Base-by-base conservation (phyloP, 805 yeast species). In the Candida fluviatilis region DNA sequence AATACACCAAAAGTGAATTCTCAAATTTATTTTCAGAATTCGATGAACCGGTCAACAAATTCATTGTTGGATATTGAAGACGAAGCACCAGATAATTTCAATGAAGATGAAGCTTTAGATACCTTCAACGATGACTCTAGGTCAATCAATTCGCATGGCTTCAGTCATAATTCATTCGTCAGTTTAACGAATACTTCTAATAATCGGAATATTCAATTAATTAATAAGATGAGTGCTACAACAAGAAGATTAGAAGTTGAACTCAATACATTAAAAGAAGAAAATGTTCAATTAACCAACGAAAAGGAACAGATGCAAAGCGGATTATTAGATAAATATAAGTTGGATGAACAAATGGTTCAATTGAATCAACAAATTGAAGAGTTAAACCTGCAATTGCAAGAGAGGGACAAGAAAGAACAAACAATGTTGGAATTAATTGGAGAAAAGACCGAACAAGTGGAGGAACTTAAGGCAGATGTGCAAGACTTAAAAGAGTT, bases 371-470 rank as follows among this genome's bases (percentile, higher is more conserved):
- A 41, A 6, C 42, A 50, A 24, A 53, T 76, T 0, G 55, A 54
- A 2, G 40, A 38, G 4, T 44, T 66, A 16, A 43, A 45, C 17
- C 11, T 27, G 0, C 67, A 61, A 17, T 42, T 78, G 32, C 69
- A 66, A 13, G 51, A 57, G 15, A 61, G 63, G 37, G 51, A 58
- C 5, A 27, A 46, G 39, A 46, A 75, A 4, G 78, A 78, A 43
- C 70, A 73, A 39, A 76, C 82, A 4, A 74, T 85, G 35, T 61
- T 89, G 33, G 84, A 80, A 48, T 55, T 85, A 40, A 68, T 91
- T 12, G 96, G 96, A 4, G 96, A 90, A 54, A 89, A 89, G 55
- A 73, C 87, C 4, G 99, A 95, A 56, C 73, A 69, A 45, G 91
- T 86, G 4, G 84, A 80, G 39, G 99, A 93, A 58, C 69, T 93